phyloP scores from a whole-genome alignment of 139 green algal species.

The Closterium sp. region DNA sequence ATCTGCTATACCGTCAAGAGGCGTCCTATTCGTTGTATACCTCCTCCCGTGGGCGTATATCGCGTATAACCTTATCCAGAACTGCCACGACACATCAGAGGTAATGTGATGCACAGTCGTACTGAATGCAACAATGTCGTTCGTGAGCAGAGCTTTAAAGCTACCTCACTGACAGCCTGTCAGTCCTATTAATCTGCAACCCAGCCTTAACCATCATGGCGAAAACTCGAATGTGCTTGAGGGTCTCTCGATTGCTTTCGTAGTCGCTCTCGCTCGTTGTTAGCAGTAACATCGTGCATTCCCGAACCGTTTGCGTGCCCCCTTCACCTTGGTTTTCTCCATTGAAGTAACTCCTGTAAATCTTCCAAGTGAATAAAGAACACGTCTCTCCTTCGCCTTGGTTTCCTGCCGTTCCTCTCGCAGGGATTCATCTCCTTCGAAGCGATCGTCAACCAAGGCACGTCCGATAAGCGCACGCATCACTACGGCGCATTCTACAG shows the following conservation, averaged over 20 bases:
- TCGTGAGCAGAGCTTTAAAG: background rate
- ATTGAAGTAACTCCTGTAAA: no score
- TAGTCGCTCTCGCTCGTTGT: no score
- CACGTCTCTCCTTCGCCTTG: no score
- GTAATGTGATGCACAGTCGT: background rate
- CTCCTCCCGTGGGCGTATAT: background rate
- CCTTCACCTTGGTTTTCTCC: no score
- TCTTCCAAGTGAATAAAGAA: no score
- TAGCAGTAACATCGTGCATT: no score
- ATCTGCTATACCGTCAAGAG: background rate
- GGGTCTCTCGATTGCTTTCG: no score
- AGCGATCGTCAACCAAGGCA: background rate
- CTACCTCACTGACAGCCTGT: background rate
- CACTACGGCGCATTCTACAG: background rate
- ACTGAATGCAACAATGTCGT: background rate
- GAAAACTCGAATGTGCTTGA: no score
- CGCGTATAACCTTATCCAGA: background rate
- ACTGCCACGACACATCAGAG: background rate
- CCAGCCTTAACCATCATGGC: no score
- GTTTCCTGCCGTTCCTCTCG: background rate
- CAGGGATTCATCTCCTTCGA: background rate
- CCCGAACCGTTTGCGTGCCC: no score
- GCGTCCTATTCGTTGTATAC: background rate
- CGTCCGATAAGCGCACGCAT: background rate
- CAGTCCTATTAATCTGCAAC: no score